phyloP scores from a whole-genome alignment of 2,329 filamentous ascomycete genomes.

The Berkeleyomyces basicola region DNA sequence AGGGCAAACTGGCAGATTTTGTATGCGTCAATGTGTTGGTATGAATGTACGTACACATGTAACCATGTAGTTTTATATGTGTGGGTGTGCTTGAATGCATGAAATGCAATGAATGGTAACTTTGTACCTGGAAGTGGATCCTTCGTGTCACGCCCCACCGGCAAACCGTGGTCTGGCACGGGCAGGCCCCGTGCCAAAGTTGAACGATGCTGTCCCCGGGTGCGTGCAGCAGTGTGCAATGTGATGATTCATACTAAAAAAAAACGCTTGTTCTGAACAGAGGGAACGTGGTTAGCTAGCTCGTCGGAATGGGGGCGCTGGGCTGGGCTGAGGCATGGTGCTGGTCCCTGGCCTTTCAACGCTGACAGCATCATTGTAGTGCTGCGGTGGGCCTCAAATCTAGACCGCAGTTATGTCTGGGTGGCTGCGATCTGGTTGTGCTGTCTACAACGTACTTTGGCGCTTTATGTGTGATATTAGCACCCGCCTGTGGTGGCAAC shows the following conservation, averaged over 20 bases:
- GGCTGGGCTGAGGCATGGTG: too few species aligned
- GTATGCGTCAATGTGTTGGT: too few species aligned
- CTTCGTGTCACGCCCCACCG: not conserved
- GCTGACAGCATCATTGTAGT: not conserved
- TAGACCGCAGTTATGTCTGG: not conserved
- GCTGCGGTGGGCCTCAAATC: not conserved
- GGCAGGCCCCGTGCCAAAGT: not conserved
- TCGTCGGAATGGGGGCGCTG: too few species aligned
- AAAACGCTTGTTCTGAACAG: too few species aligned
- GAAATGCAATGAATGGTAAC: not conserved
- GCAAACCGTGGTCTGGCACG: not conserved
- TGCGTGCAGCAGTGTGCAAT: not conserved
- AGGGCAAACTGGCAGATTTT: not conserved
- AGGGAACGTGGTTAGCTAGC: too few species aligned
- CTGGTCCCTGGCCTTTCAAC: not conserved
- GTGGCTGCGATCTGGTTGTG: not conserved
- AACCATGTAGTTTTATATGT: too few species aligned
- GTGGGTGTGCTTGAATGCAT: not conserved
- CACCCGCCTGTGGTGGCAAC: too few species aligned
- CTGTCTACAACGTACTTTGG: not conserved
- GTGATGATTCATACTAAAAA: not conserved
- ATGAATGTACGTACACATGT: too few species aligned
- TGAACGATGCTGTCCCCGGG: not conserved
- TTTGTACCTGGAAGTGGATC: not conserved
- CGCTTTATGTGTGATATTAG: too few species aligned